Evolutionary conservation across 2,329 filamentous ascomycete genomes (phyloP).

Genomic region (Alternaria incomplexa): DNA sequence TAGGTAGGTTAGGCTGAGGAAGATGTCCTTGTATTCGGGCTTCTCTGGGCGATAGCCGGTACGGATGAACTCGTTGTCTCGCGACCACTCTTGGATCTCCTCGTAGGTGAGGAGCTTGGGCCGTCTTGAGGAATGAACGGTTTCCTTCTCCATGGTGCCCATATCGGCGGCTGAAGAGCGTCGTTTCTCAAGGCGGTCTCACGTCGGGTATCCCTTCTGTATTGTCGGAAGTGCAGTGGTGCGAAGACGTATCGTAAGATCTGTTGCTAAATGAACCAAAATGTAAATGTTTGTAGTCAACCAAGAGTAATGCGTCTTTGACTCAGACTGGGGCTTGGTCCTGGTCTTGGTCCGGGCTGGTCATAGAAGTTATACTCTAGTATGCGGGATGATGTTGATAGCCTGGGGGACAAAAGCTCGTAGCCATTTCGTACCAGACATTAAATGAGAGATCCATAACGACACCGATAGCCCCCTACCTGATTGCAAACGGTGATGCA

Average conservation of each 20-base stretch:
- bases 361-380: neutral
- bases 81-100: neutral
- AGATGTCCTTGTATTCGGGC: neutral
- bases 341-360: neutral
- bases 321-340: neutral
- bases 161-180: neutral
- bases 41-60: neutral
- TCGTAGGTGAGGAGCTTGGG: neutral
- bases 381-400: neutral
- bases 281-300: fast-evolving
- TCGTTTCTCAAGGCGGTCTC: neutral
- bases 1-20: neutral
- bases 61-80: neutral
- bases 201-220: neutral
- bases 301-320: neutral
- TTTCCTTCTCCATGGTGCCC: neutral
- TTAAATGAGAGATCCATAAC: fast-evolving
- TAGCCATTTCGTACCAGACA: fast-evolving
- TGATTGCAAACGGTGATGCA: neutral
- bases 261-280: neutral
- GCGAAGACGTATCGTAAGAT: neutral
- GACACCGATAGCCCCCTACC: fast-evolving
- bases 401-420: neutral
- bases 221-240: neutral
- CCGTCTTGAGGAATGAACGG: neutral